Percentiles rank a stretch among this genome's conserved stretches.
These are phyloP conservation scores for Cymodocea nodosa DNA, from an alignment of 116 monocot genomes.

Conservation along the genomic window DNA sequence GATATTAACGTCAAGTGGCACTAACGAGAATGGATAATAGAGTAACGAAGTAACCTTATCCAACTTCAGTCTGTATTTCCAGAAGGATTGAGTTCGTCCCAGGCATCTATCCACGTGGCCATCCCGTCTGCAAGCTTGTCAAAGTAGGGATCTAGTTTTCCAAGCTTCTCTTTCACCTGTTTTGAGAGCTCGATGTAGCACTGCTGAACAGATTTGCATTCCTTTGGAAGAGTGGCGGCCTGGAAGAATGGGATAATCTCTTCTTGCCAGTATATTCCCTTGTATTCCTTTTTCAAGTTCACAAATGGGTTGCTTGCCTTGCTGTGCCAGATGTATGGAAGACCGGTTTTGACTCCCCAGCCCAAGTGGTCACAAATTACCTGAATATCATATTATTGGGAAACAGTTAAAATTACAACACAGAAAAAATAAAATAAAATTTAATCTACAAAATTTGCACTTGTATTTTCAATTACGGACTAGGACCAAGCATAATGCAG, in stretches of 20 bases:
- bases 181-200: constrained; percentile 64
- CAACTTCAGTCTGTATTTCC: neutral
- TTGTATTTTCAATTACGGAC: too few relatives aligned
- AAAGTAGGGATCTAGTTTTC: constrained; percentile 58
- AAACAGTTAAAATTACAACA: too few relatives aligned
- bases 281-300: constrained; percentile 67
- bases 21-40: too few relatives aligned
- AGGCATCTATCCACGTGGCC: constrained; percentile 67
- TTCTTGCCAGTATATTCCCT: constrained; percentile 68
- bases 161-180: constrained; percentile 56
- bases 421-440: too few relatives aligned
- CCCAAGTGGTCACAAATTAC: constrained; percentile 70
- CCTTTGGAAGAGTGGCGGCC: constrained; percentile 29
- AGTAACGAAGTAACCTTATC: too few relatives aligned
- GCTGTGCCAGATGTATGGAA: constrained; percentile 80
- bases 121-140: constrained; percentile 64
- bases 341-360: constrained; percentile 55
- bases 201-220: constrained; percentile 55
- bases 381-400: constrained; percentile 10
- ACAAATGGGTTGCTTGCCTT: constrained; percentile 79
- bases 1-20: too few relatives aligned
- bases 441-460: too few relatives aligned
- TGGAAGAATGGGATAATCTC: constrained; percentile 71
- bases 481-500: too few relatives aligned
- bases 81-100: constrained; percentile 59